phyloP scores from a whole-genome alignment of 2,329 filamentous ascomycete genomes.

The Calonectria pauciramosa region DNA sequence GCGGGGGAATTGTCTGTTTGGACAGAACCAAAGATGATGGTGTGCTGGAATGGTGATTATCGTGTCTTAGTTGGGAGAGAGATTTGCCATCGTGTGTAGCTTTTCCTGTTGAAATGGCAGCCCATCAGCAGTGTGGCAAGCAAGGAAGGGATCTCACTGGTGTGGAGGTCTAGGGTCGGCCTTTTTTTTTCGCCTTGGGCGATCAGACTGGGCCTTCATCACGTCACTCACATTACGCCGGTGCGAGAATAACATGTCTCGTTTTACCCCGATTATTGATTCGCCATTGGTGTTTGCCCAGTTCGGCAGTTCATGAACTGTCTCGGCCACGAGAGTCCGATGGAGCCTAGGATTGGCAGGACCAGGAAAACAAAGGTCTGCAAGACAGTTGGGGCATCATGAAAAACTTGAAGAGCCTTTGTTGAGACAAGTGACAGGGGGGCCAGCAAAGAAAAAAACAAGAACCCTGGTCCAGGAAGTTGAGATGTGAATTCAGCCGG shows the following conservation, averaged over 20 bases:
- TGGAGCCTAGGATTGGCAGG: background rate
- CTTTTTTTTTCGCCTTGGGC: background rate
- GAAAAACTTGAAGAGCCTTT: background rate
- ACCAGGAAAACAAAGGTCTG: background rate
- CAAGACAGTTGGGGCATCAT: constrained; percentile 14
- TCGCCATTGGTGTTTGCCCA: background rate
- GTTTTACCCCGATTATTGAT: background rate
- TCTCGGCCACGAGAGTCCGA: background rate
- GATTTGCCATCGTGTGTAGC: background rate
- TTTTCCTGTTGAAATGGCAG: background rate
- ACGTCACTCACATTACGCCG: background rate
- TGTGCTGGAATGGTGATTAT: constrained; percentile 1
- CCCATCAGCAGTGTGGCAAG: background rate
- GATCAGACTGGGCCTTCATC: background rate
- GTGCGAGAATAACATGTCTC: background rate
- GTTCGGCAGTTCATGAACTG: background rate
- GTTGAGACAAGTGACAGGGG: constrained; percentile 16
- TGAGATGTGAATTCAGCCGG: constrained; percentile 4
- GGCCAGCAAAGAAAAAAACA: background rate
- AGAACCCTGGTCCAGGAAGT: background rate
- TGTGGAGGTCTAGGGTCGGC: background rate
- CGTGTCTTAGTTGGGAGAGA: background rate
- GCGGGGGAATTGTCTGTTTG: constrained; percentile 5
- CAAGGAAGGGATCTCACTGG: background rate
- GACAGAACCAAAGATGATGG: background rate